Percentiles rank a stretch among this genome's conserved stretches.
Evolutionary conservation across 2,329 filamentous ascomycete species (phyloP).

Genomic region (Colletotrichum sp.): DNA sequence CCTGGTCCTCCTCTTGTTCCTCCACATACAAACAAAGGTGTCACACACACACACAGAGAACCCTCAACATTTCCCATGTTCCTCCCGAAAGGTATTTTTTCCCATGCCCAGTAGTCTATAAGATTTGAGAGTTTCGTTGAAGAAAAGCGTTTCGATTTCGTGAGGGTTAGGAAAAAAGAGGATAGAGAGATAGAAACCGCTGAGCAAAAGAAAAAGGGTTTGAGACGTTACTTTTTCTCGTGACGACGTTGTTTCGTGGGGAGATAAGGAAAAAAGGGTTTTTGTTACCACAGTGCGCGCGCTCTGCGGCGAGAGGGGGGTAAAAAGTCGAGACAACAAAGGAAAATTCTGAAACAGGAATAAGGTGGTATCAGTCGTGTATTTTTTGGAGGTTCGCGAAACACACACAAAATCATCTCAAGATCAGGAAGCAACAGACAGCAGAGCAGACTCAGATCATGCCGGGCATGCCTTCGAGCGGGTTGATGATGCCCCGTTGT

Average conservation of each 20-base stretch:
- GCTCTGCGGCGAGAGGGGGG: conserved; percentile 9
- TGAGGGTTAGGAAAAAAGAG: neutral
- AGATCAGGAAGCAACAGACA: neutral
- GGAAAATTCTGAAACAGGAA: conserved; percentile 6
- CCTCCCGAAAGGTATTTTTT: neutral
- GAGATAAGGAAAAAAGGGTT: neutral
- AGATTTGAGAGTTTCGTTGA: neutral
- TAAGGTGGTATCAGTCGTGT: conserved; percentile 18
- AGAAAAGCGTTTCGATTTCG: neutral
- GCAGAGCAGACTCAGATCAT: conserved; percentile 12
- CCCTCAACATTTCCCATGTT: neutral
- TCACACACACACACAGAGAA: neutral
- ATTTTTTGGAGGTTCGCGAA: neutral
- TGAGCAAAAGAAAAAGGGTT: neutral
- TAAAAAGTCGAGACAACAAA: conserved; percentile 2
- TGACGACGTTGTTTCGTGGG: conserved; percentile 11
- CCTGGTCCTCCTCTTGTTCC: neutral
- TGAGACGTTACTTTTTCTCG: neutral
- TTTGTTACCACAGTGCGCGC: conserved; percentile 10
- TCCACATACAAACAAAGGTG: neutral
- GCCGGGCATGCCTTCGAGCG: conserved; percentile 19
- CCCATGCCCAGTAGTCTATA: conserved; percentile 8
- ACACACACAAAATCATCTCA: neutral
- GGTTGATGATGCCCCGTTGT: conserved; percentile 8
- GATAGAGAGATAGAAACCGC: neutral